phyloP scores from a whole-genome alignment of 371 early-diverging fungal species.

The Aphelidium insulamus region DNA sequence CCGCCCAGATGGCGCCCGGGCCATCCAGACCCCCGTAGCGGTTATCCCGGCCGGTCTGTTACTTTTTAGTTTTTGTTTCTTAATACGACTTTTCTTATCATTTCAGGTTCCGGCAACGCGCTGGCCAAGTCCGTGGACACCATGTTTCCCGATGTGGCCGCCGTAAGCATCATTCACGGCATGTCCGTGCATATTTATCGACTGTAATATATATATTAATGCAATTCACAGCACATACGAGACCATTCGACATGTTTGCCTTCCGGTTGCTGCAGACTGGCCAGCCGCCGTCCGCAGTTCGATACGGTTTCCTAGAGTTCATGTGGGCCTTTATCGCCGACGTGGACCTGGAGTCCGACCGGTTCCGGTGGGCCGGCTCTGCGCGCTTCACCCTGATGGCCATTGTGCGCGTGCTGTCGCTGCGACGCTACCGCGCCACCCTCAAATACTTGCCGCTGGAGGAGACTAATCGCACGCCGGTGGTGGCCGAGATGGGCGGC shows the following conservation, averaged over 20 bases:
- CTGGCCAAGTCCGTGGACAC: too few species aligned
- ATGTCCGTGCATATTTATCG: too few species aligned
- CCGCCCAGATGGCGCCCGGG: conserved; percentile 30
- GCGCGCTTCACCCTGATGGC: conserved; percentile 11
- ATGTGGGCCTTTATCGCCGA: conserved; percentile 19
- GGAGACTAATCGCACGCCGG: too few species aligned
- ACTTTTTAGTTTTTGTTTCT: background rate
- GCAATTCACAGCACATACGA: conserved; percentile 3
- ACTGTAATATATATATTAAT: conserved; percentile 1
- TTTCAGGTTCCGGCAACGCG: conserved; percentile 24
- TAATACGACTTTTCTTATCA: background rate
- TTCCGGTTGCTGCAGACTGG: too few species aligned
- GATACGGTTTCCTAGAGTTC: conserved; percentile 10
- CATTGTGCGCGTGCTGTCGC: conserved; percentile 9
- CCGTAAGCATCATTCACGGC: too few species aligned
- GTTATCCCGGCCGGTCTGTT: conserved; percentile 28
- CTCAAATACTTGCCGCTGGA: conserved; percentile 11
- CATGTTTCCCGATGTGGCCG: too few species aligned
- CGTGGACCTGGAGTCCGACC: conserved; percentile 18
- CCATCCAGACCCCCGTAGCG: conserved; percentile 31
- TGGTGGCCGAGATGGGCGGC: too few species aligned
- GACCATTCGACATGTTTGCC: conserved; percentile 12
- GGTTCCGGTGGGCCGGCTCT: conserved; percentile 13
- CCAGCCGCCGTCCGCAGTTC: too few species aligned
- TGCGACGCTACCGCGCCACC: conserved; percentile 11